A percentile compares a stretch with the other conserved stretches of the same genome.
phyloP scores from a whole-genome alignment of 306 rosid species.

The Quercus wislizeni region DNA sequence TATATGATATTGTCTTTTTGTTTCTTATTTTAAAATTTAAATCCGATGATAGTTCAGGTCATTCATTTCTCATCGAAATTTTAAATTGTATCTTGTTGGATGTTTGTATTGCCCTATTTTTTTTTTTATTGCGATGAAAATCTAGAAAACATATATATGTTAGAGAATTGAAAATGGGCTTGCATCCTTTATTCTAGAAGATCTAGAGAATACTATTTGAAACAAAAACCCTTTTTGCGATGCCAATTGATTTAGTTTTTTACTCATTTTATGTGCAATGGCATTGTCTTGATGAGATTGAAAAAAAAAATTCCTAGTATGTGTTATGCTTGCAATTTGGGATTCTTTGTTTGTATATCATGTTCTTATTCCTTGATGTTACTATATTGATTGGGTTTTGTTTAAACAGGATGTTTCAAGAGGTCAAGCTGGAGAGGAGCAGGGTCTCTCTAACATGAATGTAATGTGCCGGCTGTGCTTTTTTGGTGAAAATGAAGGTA shows the following conservation, averaged over 20 bases:
- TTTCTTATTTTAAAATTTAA: neutral
- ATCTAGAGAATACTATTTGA: neutral
- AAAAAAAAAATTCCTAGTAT: neutral
- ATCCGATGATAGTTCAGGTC: neutral
- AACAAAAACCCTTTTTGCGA: neutral
- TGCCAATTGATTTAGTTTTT: neutral
- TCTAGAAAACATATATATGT: neutral
- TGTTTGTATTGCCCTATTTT: neutral
- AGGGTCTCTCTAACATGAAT: constrained; percentile 61
- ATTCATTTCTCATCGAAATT: neutral
- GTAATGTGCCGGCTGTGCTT: constrained; percentile 94
- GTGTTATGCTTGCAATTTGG: neutral
- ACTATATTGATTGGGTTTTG: neutral
- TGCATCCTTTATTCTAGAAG: neutral
- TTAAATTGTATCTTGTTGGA: neutral
- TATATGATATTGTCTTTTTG: neutral
- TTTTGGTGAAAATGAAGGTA: constrained; percentile 81
- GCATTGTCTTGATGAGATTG: too few relatives aligned
- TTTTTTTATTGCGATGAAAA: neutral
- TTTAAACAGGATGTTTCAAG: constrained; percentile 61
- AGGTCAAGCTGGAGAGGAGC: constrained; percentile 65
- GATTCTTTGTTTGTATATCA: neutral
- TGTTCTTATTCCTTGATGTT: neutral
- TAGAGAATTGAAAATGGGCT: neutral
- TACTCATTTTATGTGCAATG: neutral